Evolutionary conservation across 129 eudicot genomes (phyloP).

Genomic region (Saussurea involucrata): DNA sequence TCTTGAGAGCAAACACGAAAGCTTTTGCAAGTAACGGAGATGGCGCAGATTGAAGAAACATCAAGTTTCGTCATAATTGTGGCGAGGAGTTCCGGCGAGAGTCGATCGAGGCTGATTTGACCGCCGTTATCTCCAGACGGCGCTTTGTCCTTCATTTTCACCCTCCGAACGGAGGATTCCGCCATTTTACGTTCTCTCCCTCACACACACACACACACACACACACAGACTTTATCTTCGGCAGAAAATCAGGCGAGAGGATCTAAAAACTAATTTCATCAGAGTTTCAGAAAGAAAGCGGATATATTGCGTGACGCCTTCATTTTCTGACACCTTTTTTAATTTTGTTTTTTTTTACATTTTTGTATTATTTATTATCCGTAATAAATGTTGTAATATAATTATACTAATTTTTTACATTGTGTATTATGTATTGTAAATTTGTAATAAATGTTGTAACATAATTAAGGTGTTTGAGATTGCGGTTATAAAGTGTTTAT

Average conservation of each 20-base stretch:
- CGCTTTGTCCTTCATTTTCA: conserved; percentile 6
- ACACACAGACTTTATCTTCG: not conserved
- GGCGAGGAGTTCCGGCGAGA: conserved; percentile 65
- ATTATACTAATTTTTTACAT: too few species aligned
- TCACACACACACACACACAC: not conserved
- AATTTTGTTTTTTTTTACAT: not conserved
- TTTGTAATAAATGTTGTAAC: too few species aligned
- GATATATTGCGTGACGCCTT: conserved; percentile 10
- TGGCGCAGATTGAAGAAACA: conserved; percentile 75
- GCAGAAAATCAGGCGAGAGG: conserved; percentile 9
- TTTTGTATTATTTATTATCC: not conserved
- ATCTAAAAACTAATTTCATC: not conserved
- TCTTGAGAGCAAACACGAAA: conserved; percentile 53
- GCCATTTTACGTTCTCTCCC: conserved; percentile 34
- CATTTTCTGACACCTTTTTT: not conserved
- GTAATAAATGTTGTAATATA: not conserved
- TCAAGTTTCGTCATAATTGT: conserved; percentile 79
- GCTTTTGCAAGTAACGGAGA: conserved; percentile 63
- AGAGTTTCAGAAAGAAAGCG: not conserved
- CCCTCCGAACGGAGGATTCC: conserved; percentile 27
- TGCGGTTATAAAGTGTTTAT: too few species aligned
- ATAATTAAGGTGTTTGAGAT: too few species aligned
- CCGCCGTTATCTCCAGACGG: conserved; percentile 13
- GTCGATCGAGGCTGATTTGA: conserved; percentile 45
- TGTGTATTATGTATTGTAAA: too few species aligned